These are phyloP conservation scores for Garcia nutans DNA, from an alignment of 345 rosid species.

Conservation along the genomic window DNA sequence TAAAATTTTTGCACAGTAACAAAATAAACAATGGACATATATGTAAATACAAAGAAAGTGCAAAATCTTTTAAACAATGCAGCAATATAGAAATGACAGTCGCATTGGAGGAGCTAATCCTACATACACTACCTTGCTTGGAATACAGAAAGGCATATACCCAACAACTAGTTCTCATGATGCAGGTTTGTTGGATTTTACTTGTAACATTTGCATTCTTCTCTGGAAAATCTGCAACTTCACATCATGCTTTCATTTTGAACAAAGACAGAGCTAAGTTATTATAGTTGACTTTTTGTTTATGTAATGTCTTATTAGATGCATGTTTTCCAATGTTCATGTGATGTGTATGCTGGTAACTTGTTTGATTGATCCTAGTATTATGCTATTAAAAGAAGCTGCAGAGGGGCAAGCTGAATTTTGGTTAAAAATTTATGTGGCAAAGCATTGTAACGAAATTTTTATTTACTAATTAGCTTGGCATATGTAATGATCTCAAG, in stretches of 20 bases:
- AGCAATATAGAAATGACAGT: constrained; percentile 19
- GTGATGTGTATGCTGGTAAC: background rate
- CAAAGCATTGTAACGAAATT: background rate
- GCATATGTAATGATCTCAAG: constrained; percentile 1
- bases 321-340: background rate
- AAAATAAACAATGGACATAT: no score
- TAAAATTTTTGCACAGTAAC: no score
- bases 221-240: background rate
- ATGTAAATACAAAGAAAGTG: no score
- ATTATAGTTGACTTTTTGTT: background rate
- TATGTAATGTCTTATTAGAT: background rate
- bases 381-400: background rate
- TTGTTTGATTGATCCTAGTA: background rate
- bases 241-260: background rate
- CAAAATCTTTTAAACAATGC: no score
- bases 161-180: constrained; percentile 8
- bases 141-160: constrained; percentile 2
- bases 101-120: background rate
- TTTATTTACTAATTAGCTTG: background rate
- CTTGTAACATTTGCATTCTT: background rate
- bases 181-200: constrained; percentile 23
- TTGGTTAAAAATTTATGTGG: background rate
- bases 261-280: background rate
- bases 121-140: background rate
- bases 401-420: background rate